Conservation (phyloP, 1,284 basidiomycete genomes). For the Pyrrhoderma lamaoense region DNA sequence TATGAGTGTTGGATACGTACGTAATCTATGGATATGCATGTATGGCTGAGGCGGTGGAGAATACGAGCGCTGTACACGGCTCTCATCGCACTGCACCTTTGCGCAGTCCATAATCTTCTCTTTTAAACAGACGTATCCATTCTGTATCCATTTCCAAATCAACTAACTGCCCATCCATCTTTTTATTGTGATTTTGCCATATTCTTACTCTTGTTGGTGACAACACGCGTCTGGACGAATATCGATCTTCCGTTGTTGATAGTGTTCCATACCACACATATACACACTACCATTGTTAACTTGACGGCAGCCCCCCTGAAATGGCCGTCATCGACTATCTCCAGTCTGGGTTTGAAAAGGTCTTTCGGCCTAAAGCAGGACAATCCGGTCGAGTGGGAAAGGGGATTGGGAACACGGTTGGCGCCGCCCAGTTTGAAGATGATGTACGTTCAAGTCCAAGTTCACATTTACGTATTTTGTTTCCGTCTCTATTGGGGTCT, state of each 20-base stretch:
- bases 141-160: neutral
- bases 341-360: conserved; percentile 17
- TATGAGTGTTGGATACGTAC: neutral
- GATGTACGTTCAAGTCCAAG: conserved; percentile 17
- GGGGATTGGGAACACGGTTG: conserved; percentile 15
- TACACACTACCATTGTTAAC: no score
- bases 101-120: neutral
- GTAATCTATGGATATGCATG: neutral
- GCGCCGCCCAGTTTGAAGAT: conserved; percentile 18
- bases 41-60: no score
- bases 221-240: no score
- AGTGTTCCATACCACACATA: no score
- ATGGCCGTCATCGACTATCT: conserved; percentile 18
- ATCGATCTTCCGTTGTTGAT: no score
- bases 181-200: no score
- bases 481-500: no score
- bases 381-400: conserved; percentile 4
- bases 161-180: no score
- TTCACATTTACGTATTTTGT: no score
- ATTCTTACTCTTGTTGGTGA: no score
- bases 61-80: no score
- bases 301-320: no score
- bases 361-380: conserved; percentile 9
- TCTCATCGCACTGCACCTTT: neutral
- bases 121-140: neutral